These are phyloP conservation scores for Ceratocystis papillata DNA, from an alignment of 2,329 filamentous ascomycete genomes.

Conservation along the genomic window DNA sequence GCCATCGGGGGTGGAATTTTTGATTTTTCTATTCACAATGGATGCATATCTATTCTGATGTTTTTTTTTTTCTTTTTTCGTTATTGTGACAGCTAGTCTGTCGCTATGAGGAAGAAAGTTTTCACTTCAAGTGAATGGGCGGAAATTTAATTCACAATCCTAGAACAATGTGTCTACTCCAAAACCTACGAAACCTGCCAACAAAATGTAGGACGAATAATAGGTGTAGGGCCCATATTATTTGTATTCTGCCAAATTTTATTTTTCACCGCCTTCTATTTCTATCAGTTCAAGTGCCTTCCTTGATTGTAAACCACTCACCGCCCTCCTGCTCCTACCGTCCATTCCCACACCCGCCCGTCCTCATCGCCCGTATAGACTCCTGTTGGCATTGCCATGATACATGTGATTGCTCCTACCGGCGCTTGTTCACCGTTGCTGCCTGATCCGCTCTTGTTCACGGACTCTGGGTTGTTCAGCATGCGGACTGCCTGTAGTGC, in stretches of 20 bases:
- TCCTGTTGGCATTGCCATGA: constrained; percentile 59
- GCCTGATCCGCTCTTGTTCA: neutral
- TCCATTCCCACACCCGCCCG: constrained; percentile 52
- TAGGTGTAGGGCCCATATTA: neutral
- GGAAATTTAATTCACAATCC: too few species aligned
- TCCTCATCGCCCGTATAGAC: constrained; percentile 94
- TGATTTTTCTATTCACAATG: constrained; percentile 31
- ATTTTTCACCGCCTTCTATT: neutral
- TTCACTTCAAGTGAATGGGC: neutral
- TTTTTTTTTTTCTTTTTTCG: constrained; percentile 37
- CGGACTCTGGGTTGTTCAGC: constrained; percentile 63
- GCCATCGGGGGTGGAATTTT: constrained; percentile 43
- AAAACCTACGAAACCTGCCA: too few species aligned
- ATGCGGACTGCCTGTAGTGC: constrained; percentile 66
- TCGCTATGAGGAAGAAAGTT: constrained; percentile 37
- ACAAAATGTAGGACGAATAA: neutral
- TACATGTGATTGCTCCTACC: neutral
- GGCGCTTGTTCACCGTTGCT: too few species aligned
- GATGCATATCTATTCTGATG: constrained; percentile 18
- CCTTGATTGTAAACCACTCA: neutral
- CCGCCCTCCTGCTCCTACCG: constrained; percentile 35
- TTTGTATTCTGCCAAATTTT: neutral
- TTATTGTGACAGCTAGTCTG: constrained; percentile 33
- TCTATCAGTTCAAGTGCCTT: neutral
- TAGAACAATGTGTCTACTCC: too few species aligned